phyloP scores from a whole-genome alignment of 495 filamentous ascomycete genomes.

The Astrothelium subdiscretum region DNA sequence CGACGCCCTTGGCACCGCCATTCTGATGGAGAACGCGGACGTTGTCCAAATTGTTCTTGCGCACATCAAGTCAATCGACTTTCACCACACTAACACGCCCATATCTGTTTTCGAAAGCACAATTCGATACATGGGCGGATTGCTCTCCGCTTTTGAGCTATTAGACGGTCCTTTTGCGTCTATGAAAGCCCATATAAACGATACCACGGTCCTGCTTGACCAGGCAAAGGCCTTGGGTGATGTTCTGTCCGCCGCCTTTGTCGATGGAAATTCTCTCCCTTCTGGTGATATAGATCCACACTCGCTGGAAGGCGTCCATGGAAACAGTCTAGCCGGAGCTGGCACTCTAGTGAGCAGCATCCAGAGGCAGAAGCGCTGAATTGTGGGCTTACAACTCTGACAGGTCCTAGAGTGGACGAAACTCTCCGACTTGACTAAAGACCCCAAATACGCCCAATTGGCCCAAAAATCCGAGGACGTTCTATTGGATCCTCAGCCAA shows the following conservation, averaged over 20 bases:
- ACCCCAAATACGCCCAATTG: conserved; percentile 4
- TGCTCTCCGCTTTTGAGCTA: conserved; percentile 75
- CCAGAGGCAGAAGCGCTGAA: background rate
- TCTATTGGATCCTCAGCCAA: background rate
- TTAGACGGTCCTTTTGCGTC: conserved; percentile 5
- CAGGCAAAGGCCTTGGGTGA: background rate
- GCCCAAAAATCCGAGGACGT: conserved; percentile 1
- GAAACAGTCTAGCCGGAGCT: background rate
- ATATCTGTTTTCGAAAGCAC: conserved; percentile 74
- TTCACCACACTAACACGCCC: background rate
- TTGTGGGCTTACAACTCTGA: background rate
- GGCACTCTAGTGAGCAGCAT: background rate
- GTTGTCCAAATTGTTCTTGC: conserved; percentile 4
- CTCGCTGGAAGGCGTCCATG: background rate
- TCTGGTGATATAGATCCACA: background rate
- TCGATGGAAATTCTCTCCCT: background rate
- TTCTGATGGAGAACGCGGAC: conserved; percentile 9
- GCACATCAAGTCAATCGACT: conserved; percentile 8
- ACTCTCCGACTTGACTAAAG: conserved; percentile 8
- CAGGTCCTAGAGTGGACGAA: conserved; percentile 9
- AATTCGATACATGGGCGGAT: conserved; percentile 76
- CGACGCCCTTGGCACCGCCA: conserved; percentile 11
- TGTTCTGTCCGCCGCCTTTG: background rate
- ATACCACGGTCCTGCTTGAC: background rate
- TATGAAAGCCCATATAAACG: background rate